phyloP scores from a whole-genome alignment of 2,329 filamentous ascomycete genomes.

The Penicillium concentricum region DNA sequence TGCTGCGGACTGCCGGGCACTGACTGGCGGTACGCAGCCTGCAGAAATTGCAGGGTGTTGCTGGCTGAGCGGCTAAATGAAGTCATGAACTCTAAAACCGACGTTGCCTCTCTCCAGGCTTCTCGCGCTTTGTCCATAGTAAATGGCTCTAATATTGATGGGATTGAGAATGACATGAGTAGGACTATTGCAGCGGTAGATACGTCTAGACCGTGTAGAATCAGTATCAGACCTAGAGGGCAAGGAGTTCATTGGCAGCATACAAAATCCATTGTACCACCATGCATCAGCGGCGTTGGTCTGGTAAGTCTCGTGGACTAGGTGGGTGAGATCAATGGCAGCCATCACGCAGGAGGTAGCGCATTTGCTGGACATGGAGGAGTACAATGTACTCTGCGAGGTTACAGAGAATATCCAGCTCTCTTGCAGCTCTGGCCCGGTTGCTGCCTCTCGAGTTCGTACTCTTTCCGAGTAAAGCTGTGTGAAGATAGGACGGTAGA shows the following conservation, averaged over 20 bases:
- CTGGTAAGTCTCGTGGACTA: slow-evolving; percentile 1
- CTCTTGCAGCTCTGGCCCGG: neutral
- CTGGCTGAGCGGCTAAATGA: slow-evolving; percentile 1
- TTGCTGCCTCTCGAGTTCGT: neutral
- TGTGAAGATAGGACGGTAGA: slow-evolving; percentile 1
- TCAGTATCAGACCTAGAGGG: neutral
- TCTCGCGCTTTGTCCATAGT: neutral
- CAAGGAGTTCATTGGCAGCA: neutral
- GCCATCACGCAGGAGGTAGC: neutral
- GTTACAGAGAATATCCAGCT: neutral
- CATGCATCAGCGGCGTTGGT: neutral
- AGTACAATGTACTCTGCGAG: neutral
- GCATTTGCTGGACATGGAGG: neutral
- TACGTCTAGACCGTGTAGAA: neutral
- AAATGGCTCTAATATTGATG: neutral
- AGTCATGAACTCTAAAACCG: neutral
- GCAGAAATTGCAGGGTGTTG: slow-evolving; percentile 1
- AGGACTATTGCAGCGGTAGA: slow-evolving; percentile 4
- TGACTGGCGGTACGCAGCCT: neutral
- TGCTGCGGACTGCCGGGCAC: neutral
- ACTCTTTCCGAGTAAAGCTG: neutral
- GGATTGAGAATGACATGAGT: neutral
- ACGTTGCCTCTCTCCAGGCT: slow-evolving; percentile 1
- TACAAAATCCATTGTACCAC: slow-evolving; percentile 6
- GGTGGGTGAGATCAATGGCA: slow-evolving; percentile 2